These are phyloP conservation scores for Ceratobasidium sp. DNA, from an alignment of 1,284 basidiomycete species.

Conservation along the genomic window DNA sequence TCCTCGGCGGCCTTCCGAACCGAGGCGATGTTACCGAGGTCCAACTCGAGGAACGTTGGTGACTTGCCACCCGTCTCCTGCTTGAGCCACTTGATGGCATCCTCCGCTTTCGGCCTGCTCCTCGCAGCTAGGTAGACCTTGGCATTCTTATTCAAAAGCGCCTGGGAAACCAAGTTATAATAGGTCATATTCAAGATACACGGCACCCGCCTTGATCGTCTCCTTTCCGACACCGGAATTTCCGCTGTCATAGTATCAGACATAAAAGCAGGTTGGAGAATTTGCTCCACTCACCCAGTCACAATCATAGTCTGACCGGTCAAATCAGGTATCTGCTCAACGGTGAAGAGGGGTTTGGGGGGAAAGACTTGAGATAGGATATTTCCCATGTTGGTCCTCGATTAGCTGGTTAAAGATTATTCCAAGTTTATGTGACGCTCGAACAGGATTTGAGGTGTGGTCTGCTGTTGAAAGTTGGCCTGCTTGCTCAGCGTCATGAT, in stretches of 20 bases:
- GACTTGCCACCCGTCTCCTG: slow-evolving; percentile 52
- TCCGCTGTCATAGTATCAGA: slow-evolving; percentile 27
- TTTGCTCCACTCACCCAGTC: slow-evolving; percentile 43
- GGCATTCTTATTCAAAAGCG: slow-evolving; percentile 61
- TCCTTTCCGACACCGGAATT: slow-evolving; percentile 43
- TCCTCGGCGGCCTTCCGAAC: slow-evolving; percentile 61
- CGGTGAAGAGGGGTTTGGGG: slow-evolving; percentile 39
- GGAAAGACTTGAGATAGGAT: slow-evolving; percentile 38
- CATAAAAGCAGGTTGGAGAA: neutral
- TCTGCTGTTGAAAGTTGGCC: too few relatives aligned
- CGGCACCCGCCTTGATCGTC: slow-evolving; percentile 33
- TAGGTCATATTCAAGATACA: neutral
- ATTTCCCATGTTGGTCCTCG: slow-evolving; percentile 19
- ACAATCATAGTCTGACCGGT: slow-evolving; percentile 48
- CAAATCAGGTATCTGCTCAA: slow-evolving; percentile 42
- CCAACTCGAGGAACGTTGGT: slow-evolving; percentile 61
- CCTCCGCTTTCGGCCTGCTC: slow-evolving; percentile 54
- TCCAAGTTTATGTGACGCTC: too few relatives aligned
- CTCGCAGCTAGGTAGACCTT: slow-evolving; percentile 70
- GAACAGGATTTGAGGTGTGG: too few relatives aligned
- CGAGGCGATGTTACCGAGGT: slow-evolving; percentile 62
- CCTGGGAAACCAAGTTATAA: slow-evolving; percentile 46
- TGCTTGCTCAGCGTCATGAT: too few relatives aligned
- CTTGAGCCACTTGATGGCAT: slow-evolving; percentile 60
- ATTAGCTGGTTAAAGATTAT: too few relatives aligned